phyloP scores from a whole-genome alignment of 2,329 filamentous ascomycete species.

The Epichloe gansuensis region DNA sequence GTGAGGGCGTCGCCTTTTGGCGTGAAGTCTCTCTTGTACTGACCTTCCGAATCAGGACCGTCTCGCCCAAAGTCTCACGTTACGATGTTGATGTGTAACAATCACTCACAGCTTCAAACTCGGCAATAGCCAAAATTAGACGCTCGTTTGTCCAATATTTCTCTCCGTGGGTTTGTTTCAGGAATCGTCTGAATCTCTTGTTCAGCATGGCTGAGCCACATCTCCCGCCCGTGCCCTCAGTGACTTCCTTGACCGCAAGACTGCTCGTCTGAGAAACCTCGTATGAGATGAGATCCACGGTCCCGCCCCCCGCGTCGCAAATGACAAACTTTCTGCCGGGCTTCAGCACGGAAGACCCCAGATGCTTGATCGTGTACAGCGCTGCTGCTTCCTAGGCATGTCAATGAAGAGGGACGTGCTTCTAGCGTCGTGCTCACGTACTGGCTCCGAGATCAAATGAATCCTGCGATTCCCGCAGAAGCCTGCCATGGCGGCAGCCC shows the following conservation, averaged over 20 bases:
- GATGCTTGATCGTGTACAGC: constrained; percentile 32
- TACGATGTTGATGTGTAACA: neutral
- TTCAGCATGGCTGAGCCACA: constrained; percentile 39
- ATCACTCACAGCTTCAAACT: constrained; percentile 29
- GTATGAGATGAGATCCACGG: constrained; percentile 41
- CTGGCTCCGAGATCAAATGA: constrained; percentile 36
- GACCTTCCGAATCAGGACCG: neutral
- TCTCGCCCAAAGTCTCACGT: too few relatives aligned
- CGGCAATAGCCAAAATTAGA: constrained; percentile 25
- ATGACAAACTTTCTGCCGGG: constrained; percentile 37
- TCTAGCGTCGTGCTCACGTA: constrained; percentile 9
- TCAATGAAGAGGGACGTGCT: neutral
- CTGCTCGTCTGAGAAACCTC: constrained; percentile 29
- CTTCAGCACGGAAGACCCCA: constrained; percentile 28
- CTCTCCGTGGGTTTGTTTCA: constrained; percentile 29
- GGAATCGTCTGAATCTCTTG: constrained; percentile 30
- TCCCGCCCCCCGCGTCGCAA: constrained; percentile 41
- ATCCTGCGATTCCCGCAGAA: constrained; percentile 29
- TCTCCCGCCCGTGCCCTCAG: constrained; percentile 33
- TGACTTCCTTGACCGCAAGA: constrained; percentile 35
- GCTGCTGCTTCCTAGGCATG: constrained; percentile 33
- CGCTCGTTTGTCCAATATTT: constrained; percentile 30
- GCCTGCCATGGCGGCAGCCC: constrained; percentile 25
- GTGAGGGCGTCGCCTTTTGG: constrained; percentile 23
- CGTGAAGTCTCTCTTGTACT: constrained; percentile 27